Percentiles rank a stretch among this genome's conserved stretches.
phyloP scores from a whole-genome alignment of 345 rosid genomes.

The Gossypium sturtianum region DNA sequence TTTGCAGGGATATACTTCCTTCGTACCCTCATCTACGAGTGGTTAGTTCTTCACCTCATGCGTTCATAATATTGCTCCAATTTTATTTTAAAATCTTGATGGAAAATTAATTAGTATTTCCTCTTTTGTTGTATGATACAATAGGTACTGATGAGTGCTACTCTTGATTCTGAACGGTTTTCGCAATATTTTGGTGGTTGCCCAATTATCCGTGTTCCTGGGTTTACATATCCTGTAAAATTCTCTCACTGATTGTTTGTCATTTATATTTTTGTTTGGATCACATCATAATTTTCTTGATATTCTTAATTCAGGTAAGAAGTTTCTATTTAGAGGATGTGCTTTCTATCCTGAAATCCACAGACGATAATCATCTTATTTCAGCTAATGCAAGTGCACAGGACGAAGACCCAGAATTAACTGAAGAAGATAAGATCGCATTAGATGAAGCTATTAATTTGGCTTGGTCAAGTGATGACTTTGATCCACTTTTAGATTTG shows the following conservation, averaged over 20 bases:
- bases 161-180: slow-evolving; percentile 84
- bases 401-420: slow-evolving; percentile 35
- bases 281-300: slow-evolving; percentile 17
- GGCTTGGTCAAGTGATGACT: slow-evolving; percentile 83
- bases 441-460: slow-evolving; percentile 77
- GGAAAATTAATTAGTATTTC: slow-evolving; percentile 1
- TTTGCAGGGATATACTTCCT: slow-evolving; percentile 89
- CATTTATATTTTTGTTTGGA: slow-evolving; percentile 9
- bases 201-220: slow-evolving; percentile 81
- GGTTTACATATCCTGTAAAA: slow-evolving; percentile 85
- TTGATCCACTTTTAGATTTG: slow-evolving; percentile 67
- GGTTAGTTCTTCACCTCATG: slow-evolving; percentile 48
- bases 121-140: neutral
- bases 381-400: slow-evolving; percentile 29
- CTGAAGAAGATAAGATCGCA: slow-evolving; percentile 57
- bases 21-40: slow-evolving; percentile 70
- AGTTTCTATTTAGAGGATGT: slow-evolving; percentile 73
- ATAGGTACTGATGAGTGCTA: slow-evolving; percentile 96
- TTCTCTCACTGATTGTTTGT: slow-evolving; percentile 11
- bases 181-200: slow-evolving; percentile 94
- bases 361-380: slow-evolving; percentile 49
- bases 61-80: neutral
- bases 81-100: slow-evolving; percentile 5
- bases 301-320: slow-evolving; percentile 52
- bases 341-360: slow-evolving; percentile 62